Base-by-base conservation (phyloP, 805 yeast species). In the Metschnikowia lochheadii region DNA sequence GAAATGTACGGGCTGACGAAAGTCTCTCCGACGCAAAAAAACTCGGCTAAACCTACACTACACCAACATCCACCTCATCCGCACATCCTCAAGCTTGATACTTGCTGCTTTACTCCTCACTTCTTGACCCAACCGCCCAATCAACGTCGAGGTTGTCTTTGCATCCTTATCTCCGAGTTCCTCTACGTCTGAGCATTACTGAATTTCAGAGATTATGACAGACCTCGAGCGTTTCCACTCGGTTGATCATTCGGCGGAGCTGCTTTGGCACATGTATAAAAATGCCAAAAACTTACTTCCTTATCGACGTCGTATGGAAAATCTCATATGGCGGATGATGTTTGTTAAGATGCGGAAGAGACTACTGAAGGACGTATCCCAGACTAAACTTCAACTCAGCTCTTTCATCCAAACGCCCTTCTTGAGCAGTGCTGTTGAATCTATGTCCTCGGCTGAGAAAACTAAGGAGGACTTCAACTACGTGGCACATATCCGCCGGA, bases 281-380 rank as follows among this genome's bases (percentile, higher is more conserved):
- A 80, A 79, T 56, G 95, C 96, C 14, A 82, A 81, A 56, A 83
- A 87, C 10, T 76, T 84, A 11, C 68, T 90, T 38, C 96, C 96
- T 1, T 83, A 87, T 64, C 78, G 80, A 49, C 78, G 81, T 26
- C 72, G 97, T 46, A 85, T 90, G 83, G 89, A 87, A 61, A 90
- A 90, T 63, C 67, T 89, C 49, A 83, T 95, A 8, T 89, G 96
- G 96, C 72, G 97, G 52, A 78, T 89, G 81, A 85, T 89, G 91
- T 80, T 77, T 40, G 71, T 85, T 56, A 64, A 64, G 46, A 51
- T 56, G 49, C 50, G 46, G 44, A 37, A 44, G 14, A 42, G 21
- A 29, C 49, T 48, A 18, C 49, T 42, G 40, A 36, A 26, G 11
- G 35, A 40, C 6, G 17, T 23, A 11, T n/a, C 46, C 5, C 34